phyloP scores from a whole-genome alignment of 179 eudicot genomes.

The Heliamphora pulchella region DNA sequence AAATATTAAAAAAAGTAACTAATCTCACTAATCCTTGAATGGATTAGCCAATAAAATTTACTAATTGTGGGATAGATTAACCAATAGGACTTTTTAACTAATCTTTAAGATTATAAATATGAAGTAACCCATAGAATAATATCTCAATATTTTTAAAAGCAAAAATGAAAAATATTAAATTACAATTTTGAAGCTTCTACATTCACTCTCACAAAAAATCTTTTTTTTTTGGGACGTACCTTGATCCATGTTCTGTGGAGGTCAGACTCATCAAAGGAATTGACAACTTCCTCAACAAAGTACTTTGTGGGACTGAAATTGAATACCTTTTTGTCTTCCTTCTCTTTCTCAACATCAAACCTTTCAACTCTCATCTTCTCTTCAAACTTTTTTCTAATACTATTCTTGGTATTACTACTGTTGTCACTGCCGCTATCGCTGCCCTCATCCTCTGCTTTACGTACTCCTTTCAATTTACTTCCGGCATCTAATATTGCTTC shows the following conservation, averaged over 20 bases:
- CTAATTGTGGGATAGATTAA: too few species aligned
- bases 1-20: too few species aligned
- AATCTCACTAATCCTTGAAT: too few species aligned
- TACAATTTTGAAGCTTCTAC: too few species aligned
- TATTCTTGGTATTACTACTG: not conserved
- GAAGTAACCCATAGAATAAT: too few species aligned
- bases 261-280: conserved; percentile 59
- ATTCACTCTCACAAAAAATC: too few species aligned
- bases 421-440: not conserved
- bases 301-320: conserved; percentile 50
- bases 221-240: conserved; percentile 24
- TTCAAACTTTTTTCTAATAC: conserved; percentile 16
- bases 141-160: too few species aligned
- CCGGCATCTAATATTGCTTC: conserved; percentile 66
- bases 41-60: too few species aligned
- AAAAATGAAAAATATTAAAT: too few species aligned
- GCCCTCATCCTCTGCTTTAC: not conserved
- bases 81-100: too few species aligned
- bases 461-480: conserved; percentile 7
- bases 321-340: conserved; percentile 18
- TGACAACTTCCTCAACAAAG: conserved; percentile 67
- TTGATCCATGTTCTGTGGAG: conserved; percentile 65
- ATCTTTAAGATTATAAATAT: too few species aligned
- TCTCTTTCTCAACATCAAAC: conserved; percentile 7
- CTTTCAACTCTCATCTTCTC: conserved; percentile 14